Evolutionary conservation across 2,329 filamentous ascomycete genomes (phyloP), one percentile per base, ranked within the genome.

Genomic region (Fusarium nurragi): DNA sequence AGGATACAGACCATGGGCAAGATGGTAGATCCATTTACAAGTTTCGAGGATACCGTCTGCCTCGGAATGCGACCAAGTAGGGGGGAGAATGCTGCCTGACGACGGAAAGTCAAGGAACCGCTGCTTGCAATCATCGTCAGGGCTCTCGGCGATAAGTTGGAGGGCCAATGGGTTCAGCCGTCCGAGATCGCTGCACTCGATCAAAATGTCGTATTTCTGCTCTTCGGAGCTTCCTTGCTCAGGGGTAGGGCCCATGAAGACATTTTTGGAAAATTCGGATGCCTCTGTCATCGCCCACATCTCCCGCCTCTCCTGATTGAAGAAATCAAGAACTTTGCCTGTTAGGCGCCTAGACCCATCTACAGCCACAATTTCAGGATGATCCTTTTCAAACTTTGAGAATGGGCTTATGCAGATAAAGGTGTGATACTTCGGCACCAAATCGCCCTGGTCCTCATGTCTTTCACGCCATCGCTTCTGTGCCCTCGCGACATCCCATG

Each of bases 221-320:
- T 89, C 85, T 30, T 88, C 84, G 3, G 81, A 78, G 71, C 83
- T 81, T 2, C 83, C 80, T 3, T 86, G 82, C 66, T 96, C 92
- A 1, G 93, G 93, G 0, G 93, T 95, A 3, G 93, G 92, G 0
- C 95, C 95, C 59, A 97, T 83, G 86, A 90, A 98, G 23, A 98
- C 92, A 73, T 97, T 97, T 67, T 86, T 84, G 50, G 92, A 89
- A 64, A 98, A 97, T 76, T 97, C 91, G 0, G 93, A 93, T 4
- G 94, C 90, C 70, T 88, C 88, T 12, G 94, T 94, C 94, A 98
- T 97, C 58, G 85, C 85, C 76, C 91, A 93, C 94, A 99, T 98
- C 79, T 99, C 95, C 46, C 87, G 78, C 55, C 94, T 86, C 77
- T 99, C 95, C 80, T 93, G 92, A 69, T 91, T 89, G 74, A 92